Base-by-base conservation (phyloP, 2,329 filamentous ascomycete genomes). In the Hypocreales sp. region DNA sequence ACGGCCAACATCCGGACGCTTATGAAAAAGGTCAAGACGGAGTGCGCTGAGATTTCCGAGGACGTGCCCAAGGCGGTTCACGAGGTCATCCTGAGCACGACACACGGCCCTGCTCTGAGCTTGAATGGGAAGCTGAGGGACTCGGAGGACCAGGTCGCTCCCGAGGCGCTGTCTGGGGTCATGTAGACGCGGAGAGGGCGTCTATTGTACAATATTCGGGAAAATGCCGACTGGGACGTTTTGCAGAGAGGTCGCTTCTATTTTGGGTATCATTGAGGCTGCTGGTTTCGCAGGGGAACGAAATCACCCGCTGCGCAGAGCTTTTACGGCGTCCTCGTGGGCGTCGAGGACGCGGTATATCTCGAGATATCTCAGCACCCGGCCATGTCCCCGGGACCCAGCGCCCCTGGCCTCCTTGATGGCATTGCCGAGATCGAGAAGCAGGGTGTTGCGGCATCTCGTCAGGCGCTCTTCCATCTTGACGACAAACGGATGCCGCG, bases 101-200 rank as follows among this genome's bases (percentile, higher is more conserved):
- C 87, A 6, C 67, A 90, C 46, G 75, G 79, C 2, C 86, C 90
- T 2, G 87, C 83, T 1, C 72, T 98, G 59, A 83, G 76, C 48
- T 56, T 98, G 49, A 92, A 71, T 47, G 87, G 86, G 31, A 72
- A 78, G 29, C 79, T 90, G 50, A 72, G 58, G 42, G 62, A 75
- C 28, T 60, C 65, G 5, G 64, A 70, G 33, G 71, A 71, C 34
- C 58, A 55, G 26, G 50, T 78, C 25, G 58, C 60, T 24, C 56
- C 64, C 15, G 61, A 56, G 24, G 54, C 67, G 34, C 44, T 77
- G 40, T 55, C 61, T 28, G 59, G 58, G 14, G 56, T 61, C 33
- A 72, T 70, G 61, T 69, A 64, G 56, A 33, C 25, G 20, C 18
- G 28, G 25, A 25, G 18, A 28, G 29, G 26, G 27, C 31, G 32